Base-by-base conservation (phyloP, 352 stramenopile species). In the Phytophthora fragariaefolia region DNA sequence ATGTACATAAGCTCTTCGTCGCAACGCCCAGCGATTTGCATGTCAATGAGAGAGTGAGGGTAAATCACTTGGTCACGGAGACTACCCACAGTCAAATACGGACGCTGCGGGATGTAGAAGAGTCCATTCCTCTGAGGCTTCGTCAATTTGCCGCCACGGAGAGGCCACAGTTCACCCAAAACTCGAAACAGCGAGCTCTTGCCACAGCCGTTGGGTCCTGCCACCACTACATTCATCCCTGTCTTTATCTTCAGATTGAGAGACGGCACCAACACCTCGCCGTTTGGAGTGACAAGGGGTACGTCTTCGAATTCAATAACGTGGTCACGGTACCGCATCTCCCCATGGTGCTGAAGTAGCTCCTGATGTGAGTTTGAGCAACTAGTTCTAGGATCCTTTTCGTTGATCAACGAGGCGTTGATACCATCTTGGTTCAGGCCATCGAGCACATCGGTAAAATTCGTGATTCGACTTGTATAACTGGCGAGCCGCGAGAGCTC, bases 11-110 rank as follows among this genome's bases (percentile, higher is more conserved):
- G 59, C 34, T 92, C 80, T 3, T 74, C 76, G 55, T 92, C 83
- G 40, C 65, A 75, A 30, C 71, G 64, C 3, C 76, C 79, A 1
- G 62, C 66, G 17, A 53, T 66, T 4, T 76, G 38, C 77, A 90
- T 89, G 23, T 92, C 70, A 17, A 79, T 60, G 22, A 79, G 42
- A 20, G 80, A 83, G 60, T 93, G 79, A 15, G 89, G 89, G 73
- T 96, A 97, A 47, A 96, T 86, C 30, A 96, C 84, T 59, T 96
- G 88, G 57, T 96, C 89, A n/a, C 89, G 78, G n/a, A 97, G 79
- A n/a, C 80, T 93, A 6, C 89, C 89, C 17, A 96, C 73, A 20
- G 81, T 91, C 56, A 95, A 51, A 68, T 96, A 97, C 43, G 89
- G 88, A 22, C 85, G 82, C 63, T 97, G 89, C 8, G 87, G 87